phyloP scores from a whole-genome alignment of 371 early-diverging fungal species.

The Mortierella sp. region DNA sequence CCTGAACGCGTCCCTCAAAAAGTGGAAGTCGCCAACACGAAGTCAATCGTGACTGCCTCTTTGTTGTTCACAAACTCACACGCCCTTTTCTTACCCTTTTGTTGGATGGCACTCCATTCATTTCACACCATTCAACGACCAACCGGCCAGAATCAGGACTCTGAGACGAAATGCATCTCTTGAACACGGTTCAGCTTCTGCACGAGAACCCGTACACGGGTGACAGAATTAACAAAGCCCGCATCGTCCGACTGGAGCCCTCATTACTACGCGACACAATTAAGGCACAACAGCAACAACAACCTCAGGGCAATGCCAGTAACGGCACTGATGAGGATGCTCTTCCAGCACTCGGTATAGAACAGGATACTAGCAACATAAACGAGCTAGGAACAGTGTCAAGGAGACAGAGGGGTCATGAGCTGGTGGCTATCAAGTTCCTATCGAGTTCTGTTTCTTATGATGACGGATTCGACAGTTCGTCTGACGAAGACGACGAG shows the following conservation, averaged over 20 bases:
- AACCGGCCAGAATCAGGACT: background rate
- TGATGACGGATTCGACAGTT: conserved; percentile 26
- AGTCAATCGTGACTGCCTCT: background rate
- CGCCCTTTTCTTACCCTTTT: background rate
- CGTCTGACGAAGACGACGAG: background rate
- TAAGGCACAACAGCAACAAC: background rate
- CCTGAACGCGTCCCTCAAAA: conserved; percentile 1
- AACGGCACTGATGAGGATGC: background rate
- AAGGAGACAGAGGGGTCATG: background rate
- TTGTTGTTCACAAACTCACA: too few species aligned
- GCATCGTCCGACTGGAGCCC: conserved; percentile 21
- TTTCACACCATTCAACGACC: background rate
- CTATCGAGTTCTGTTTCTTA: conserved; percentile 24
- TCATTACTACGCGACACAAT: background rate
- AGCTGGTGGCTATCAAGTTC: conserved; percentile 42
- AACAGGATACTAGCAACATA: background rate
- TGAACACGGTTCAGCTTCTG: conserved; percentile 27
- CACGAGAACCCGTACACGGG: conserved; percentile 57
- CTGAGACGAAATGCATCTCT: conserved; percentile 27
- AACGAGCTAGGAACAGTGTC: background rate
- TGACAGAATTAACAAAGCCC: conserved; percentile 49
- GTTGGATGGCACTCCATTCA: background rate
- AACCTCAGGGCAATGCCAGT: background rate
- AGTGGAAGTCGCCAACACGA: background rate
- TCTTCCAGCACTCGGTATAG: background rate